Evolutionary conservation across 2,329 filamentous ascomycete genomes (phyloP).

Genomic region (Gliomastix tumulicola): DNA sequence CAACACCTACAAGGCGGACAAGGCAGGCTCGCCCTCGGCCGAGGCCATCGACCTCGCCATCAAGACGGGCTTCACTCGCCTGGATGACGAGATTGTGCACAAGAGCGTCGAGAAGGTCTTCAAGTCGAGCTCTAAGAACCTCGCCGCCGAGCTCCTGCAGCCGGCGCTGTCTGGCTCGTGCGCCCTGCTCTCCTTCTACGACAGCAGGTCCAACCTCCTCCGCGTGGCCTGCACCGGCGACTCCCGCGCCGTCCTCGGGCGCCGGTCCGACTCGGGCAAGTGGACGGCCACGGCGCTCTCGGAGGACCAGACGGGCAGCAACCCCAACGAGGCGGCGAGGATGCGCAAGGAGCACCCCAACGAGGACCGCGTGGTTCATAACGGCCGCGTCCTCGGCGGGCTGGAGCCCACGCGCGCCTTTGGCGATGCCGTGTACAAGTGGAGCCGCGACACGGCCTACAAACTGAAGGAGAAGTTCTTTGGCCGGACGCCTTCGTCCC

Average conservation of each 20-base stretch:
- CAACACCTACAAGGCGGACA: slow-evolving; percentile 72
- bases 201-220: slow-evolving; percentile 76
- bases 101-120: slow-evolving; percentile 88
- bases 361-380: slow-evolving; percentile 79
- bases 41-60: slow-evolving; percentile 86
- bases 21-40: slow-evolving; percentile 55
- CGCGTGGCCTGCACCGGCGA: slow-evolving; percentile 95
- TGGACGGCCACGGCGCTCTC: slow-evolving; percentile 90
- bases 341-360: slow-evolving; percentile 82
- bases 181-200: slow-evolving; percentile 92
- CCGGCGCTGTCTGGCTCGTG: slow-evolving; percentile 96
- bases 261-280: slow-evolving; percentile 69
- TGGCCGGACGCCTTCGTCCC: slow-evolving; percentile 66
- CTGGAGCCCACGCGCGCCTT: slow-evolving; percentile 92
- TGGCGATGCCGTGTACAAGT: slow-evolving; percentile 95
- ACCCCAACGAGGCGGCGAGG: slow-evolving; percentile 74
- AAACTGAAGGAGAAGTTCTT: slow-evolving; percentile 84
- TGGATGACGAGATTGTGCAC: slow-evolving; percentile 93
- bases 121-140: slow-evolving; percentile 81
- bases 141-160: slow-evolving; percentile 84
- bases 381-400: slow-evolving; percentile 85
- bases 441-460: slow-evolving; percentile 77
- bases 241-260: slow-evolving; percentile 87
- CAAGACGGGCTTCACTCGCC: slow-evolving; percentile 79
- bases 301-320: slow-evolving; percentile 89